These are phyloP conservation scores for Vitis vinifera DNA, from an alignment of 164 flowering plant species.

Conservation along the genomic window DNA sequence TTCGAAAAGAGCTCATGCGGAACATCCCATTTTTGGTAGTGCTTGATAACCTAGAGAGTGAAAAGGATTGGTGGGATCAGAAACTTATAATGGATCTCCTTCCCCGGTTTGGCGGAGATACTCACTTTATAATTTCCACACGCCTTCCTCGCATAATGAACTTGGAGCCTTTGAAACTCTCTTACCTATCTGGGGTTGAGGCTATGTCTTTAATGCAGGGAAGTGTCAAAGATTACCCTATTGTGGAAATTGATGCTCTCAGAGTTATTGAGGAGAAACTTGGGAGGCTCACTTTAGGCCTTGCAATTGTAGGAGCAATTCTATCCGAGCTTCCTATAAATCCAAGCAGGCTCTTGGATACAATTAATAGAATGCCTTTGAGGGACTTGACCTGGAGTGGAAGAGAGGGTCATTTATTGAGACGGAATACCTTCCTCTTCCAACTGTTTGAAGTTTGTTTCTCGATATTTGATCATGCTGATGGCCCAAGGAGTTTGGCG, in stretches of 20 bases:
- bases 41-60: slow-evolving; percentile 90
- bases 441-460: slow-evolving; percentile 93
- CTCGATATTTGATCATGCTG: slow-evolving; percentile 94
- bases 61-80: slow-evolving; percentile 97
- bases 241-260: slow-evolving; percentile 72
- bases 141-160: slow-evolving; percentile 77
- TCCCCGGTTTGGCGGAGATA: slow-evolving; percentile 94
- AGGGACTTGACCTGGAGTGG: slow-evolving; percentile 60
- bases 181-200: slow-evolving; percentile 84
- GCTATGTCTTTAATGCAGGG: slow-evolving; percentile 91
- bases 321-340: slow-evolving; percentile 87
- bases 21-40: slow-evolving; percentile 86
- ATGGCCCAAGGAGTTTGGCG: slow-evolving; percentile 82
- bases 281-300: slow-evolving; percentile 78
- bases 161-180: slow-evolving; percentile 81
- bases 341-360: slow-evolving; percentile 78
- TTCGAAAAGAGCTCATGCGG: slow-evolving; percentile 87
- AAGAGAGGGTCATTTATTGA: slow-evolving; percentile 44
- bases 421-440: slow-evolving; percentile 63
- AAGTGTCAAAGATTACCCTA: slow-evolving; percentile 51
- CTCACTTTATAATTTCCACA: slow-evolving; percentile 81
- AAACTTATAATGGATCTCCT: slow-evolving; percentile 88
- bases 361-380: slow-evolving; percentile 79
- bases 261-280: slow-evolving; percentile 81
- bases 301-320: slow-evolving; percentile 79